Evolutionary conservation across 768 basidiomycete species (phyloP).

Genomic region (Naganishia antarctica): DNA sequence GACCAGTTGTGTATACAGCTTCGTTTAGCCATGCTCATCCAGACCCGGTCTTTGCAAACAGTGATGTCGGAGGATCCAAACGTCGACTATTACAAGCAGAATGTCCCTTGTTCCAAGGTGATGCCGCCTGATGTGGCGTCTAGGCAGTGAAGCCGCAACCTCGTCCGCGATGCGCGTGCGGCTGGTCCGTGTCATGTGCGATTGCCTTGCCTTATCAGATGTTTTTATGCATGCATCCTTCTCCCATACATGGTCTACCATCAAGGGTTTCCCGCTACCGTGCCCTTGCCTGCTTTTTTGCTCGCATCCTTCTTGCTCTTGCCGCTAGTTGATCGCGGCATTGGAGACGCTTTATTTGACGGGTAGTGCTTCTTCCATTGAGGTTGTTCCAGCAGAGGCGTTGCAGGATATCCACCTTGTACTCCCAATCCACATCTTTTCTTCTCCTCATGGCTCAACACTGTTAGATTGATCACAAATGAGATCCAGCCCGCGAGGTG

Average conservation of each 20-base stretch:
- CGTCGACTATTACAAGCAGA: background rate
- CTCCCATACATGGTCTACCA: background rate
- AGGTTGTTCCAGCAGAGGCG: slow-evolving; percentile 38
- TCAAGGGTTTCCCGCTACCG: background rate
- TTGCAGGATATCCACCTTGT: slow-evolving; percentile 29
- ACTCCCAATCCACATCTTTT: slow-evolving; percentile 27
- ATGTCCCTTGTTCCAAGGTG: background rate
- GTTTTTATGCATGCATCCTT: no score
- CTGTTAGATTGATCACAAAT: background rate
- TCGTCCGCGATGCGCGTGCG: background rate
- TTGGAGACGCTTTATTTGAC: background rate
- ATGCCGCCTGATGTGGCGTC: background rate
- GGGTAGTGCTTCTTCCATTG: slow-evolving; percentile 44
- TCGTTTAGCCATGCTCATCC: background rate
- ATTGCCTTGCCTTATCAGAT: background rate
- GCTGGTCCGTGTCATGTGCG: slow-evolving; percentile 4
- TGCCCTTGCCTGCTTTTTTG: background rate
- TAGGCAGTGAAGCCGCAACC: background rate
- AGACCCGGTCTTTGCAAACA: background rate
- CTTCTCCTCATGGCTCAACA: slow-evolving; percentile 23
- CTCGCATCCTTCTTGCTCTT: background rate
- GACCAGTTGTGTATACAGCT: background rate
- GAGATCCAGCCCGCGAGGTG: background rate
- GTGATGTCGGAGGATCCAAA: background rate
- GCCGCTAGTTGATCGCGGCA: background rate